Conservation (phyloP, 371 early-diverging fungal genomes). For the Mucor circinelloides region DNA sequence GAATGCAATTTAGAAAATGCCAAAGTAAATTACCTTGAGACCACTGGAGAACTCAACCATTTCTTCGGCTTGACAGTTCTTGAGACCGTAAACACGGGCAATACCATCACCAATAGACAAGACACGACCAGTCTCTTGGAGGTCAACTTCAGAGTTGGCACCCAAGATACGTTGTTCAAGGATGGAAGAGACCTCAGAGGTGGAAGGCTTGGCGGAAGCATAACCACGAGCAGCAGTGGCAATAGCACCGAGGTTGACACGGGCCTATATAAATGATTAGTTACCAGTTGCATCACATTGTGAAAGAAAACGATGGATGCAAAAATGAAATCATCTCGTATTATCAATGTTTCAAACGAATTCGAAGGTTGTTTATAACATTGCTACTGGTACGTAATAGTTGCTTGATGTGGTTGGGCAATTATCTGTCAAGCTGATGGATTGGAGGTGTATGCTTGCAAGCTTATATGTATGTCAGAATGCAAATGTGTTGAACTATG, state of each 20-base stretch:
- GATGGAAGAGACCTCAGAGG: slow-evolving; percentile 88
- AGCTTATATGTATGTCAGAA: background rate
- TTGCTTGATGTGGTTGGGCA: too few species aligned
- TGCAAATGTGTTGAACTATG: background rate
- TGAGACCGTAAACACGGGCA: slow-evolving; percentile 97
- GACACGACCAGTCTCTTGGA: slow-evolving; percentile 97
- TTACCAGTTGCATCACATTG: background rate
- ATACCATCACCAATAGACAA: slow-evolving; percentile 99
- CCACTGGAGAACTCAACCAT: slow-evolving; percentile 98
- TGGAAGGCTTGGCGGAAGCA: slow-evolving; percentile 65
- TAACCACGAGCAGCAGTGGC: slow-evolving; percentile 55
- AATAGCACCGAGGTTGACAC: slow-evolving; percentile 64
- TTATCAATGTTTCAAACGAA: background rate
- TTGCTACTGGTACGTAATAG: too few species aligned
- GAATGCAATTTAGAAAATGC: background rate
- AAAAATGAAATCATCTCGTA: background rate
- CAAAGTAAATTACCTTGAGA: slow-evolving; percentile 66
- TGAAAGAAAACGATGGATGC: background rate
- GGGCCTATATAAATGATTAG: slow-evolving; percentile 20
- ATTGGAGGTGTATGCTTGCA: too few species aligned
- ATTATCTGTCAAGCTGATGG: too few species aligned
- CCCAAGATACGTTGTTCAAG: slow-evolving; percentile 94
- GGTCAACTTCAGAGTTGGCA: slow-evolving; percentile 75
- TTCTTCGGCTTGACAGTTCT: slow-evolving; percentile 97
- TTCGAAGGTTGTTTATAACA: too few species aligned